Conservation (phyloP, 768 basidiomycete species). For the Pulveroboletus ravenelii region DNA sequence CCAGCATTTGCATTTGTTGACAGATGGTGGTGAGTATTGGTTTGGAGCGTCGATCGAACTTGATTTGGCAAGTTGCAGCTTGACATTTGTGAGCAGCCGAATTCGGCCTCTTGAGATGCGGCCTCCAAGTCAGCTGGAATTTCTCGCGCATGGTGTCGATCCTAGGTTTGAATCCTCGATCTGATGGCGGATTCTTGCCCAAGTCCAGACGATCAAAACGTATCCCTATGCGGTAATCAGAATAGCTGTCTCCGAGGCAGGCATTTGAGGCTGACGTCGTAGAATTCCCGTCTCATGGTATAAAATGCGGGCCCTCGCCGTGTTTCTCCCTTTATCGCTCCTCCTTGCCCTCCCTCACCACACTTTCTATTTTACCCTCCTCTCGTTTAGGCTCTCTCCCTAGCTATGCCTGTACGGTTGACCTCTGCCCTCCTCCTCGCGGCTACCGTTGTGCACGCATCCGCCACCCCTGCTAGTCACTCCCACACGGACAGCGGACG, state of each 20-base stretch:
- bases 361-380: constrained; percentile 28
- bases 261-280: constrained; percentile 21
- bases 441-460: constrained; percentile 18
- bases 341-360: constrained; percentile 6
- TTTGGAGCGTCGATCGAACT: constrained; percentile 18
- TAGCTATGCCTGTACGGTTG: constrained; percentile 24
- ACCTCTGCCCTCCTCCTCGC: constrained; percentile 25
- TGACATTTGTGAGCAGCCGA: too few species aligned
- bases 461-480: constrained; percentile 16
- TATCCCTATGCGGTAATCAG: constrained; percentile 13
- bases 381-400: constrained; percentile 36
- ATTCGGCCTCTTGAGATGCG: not conserved
- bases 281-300: constrained; percentile 16
- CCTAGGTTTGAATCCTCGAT: too few species aligned
- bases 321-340: constrained; percentile 5
- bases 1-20: not conserved
- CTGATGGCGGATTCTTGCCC: not conserved
- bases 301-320: constrained; percentile 20
- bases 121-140: not conserved
- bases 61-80: constrained; percentile 9
- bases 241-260: constrained; percentile 18
- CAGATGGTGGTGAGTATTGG: constrained; percentile 10
- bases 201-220: constrained; percentile 5
- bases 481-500: constrained; percentile 15
- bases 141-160: not conserved